phyloP scores from a whole-genome alignment of 1,284 basidiomycete genomes.

The Tilletia horrida region DNA sequence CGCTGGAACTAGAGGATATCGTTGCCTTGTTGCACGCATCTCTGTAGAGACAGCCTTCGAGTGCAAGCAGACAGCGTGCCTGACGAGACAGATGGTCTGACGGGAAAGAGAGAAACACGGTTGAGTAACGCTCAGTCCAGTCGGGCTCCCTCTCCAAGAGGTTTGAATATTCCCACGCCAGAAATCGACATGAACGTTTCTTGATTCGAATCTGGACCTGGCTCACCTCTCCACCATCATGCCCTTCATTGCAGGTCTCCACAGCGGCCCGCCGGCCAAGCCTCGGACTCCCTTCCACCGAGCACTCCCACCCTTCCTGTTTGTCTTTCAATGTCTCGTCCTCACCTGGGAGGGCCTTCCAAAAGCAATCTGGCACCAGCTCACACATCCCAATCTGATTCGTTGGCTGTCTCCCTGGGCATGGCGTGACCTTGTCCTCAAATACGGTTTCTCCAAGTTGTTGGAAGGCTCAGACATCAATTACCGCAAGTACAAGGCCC shows the following conservation, averaged over 20 bases:
- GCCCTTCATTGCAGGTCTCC: slow-evolving; percentile 11
- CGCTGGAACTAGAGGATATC: no score
- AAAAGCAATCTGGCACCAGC: slow-evolving; percentile 25
- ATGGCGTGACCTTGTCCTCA: slow-evolving; percentile 32
- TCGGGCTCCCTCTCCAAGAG: no score
- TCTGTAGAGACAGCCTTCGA: no score
- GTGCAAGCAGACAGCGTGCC: no score
- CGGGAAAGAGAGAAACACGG: no score
- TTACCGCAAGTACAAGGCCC: slow-evolving; percentile 22
- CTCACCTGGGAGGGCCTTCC: slow-evolving; percentile 26
- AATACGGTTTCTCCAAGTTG: slow-evolving; percentile 26
- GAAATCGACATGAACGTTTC: no score
- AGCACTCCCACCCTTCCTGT: background rate
- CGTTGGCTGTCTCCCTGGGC: slow-evolving; percentile 30
- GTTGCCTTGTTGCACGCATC: no score
- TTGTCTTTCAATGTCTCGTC: background rate
- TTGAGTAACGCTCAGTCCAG: no score
- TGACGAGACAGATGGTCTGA: no score
- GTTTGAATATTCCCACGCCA: no score
- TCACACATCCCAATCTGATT: slow-evolving; percentile 26
- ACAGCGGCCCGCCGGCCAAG: background rate
- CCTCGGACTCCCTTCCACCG: slow-evolving; percentile 8
- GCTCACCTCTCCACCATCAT: slow-evolving; percentile 1
- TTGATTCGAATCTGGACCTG: no score
- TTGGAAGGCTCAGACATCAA: slow-evolving; percentile 24